Conservation (phyloP, 257 asterid species). For the Forsythia suspensa region DNA sequence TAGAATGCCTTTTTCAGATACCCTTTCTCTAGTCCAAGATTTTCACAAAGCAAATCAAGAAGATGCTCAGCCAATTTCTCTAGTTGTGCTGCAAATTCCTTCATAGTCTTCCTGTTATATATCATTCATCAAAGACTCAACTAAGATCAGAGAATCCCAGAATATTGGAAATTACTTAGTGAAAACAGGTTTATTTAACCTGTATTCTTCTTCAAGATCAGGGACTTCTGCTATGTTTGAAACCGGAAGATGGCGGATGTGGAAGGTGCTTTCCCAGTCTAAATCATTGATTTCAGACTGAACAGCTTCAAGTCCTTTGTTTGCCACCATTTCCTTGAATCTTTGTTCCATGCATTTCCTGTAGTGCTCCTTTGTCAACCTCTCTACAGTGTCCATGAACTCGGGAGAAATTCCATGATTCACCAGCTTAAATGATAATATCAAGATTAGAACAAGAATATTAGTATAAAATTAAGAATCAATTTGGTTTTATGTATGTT, state of each 20-base stretch:
- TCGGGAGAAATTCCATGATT: conserved; percentile 61
- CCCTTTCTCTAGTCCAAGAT: conserved; percentile 72
- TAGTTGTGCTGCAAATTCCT: conserved; percentile 53
- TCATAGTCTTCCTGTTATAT: conserved; percentile 55
- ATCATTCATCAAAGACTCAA: neutral
- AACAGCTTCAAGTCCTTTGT: conserved; percentile 59
- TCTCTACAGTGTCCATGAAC: conserved; percentile 63
- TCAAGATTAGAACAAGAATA: neutral
- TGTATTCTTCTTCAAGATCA: conserved; percentile 65
- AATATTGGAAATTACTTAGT: neutral
- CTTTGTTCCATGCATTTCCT: conserved; percentile 56
- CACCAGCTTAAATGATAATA: conserved; percentile 33
- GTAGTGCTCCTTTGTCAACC: conserved; percentile 59
- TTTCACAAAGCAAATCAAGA: conserved; percentile 68
- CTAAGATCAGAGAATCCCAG: conserved; percentile 13
- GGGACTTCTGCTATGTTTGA: conserved; percentile 63
- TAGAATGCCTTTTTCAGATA: conserved; percentile 62
- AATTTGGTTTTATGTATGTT: neutral
- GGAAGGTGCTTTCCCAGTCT: conserved; percentile 78
- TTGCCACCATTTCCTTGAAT: conserved; percentile 66
- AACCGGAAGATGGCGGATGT: conserved; percentile 57
- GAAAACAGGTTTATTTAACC: conserved; percentile 23
- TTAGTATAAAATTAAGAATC: neutral
- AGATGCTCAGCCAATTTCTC: conserved; percentile 68
- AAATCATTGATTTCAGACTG: conserved; percentile 49